Evolutionary conservation across 768 basidiomycete species (phyloP), one percentile per base, ranked within the genome.

Genomic region (Calocera viscosa): DNA sequence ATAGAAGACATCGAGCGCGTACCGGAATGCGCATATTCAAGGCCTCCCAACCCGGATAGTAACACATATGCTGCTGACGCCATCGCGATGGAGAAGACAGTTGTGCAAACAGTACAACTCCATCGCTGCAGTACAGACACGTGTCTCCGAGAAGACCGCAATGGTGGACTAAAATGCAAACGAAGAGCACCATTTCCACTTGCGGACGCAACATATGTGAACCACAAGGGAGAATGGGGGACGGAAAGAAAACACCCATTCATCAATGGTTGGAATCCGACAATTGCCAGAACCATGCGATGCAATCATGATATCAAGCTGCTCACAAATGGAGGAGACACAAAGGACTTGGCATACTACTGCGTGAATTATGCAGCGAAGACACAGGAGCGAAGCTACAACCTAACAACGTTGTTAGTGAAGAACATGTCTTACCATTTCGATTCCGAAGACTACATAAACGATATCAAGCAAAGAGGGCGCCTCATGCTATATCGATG

Each of bases 251-350:
- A 35, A n/a, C 72, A 66, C 49, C 67, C 47, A 0, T 71, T 66
- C 35, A 0, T 75, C 14, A 75, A 75, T 47, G 64, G 10, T 0
- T 74, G 69, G 72, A 72, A 72, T 16, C 78, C 77, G 0, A 65
- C 64, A 0, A 68, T 80, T 1, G 38, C 74, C 0, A 33, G 74
- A 10, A 70, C 71, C 32, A 64, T 65, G 0, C 68, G 73, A 0
- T 79, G 76, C 66, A 82, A 83, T 66, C 76, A 81, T 65, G 78
- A 83, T 65, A 63, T 49, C 0, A 82, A 82, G 60, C 68, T 82
- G 0, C 28, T 81, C 0, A 78, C 77, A 0, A 77, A 77, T 70
- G 77, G 75, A 0, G n/a, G 28, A 0, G 76, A 78, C 1, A 80
- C 80, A 0, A 73, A 71, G 28, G 71, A 74, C 38, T 49, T 79